Evolutionary conservation across 768 basidiomycete species (phyloP).

Genomic region (Podaxis pistillaris): DNA sequence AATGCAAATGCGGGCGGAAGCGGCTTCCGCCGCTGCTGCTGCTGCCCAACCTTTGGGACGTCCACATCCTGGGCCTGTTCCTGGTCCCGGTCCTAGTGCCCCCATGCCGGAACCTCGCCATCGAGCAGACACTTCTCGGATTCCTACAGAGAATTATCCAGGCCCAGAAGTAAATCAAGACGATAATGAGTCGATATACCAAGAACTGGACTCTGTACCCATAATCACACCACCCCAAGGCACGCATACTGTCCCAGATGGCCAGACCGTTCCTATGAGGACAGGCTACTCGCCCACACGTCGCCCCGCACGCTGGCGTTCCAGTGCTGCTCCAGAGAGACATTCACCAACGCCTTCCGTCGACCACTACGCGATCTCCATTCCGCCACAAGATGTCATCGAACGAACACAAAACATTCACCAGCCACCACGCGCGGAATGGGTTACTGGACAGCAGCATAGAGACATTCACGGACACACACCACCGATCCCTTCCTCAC

Average conservation of each 20-base stretch:
- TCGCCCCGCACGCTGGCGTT: not conserved
- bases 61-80: not conserved
- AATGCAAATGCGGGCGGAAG: slow-evolving; percentile 15
- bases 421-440: slow-evolving; percentile 25
- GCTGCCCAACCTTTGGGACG: not conserved
- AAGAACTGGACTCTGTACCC: slow-evolving; percentile 11
- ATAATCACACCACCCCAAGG: slow-evolving; percentile 7
- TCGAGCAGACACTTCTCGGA: not conserved
- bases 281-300: slow-evolving; percentile 9
- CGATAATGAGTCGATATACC: not conserved
- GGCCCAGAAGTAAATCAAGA: not conserved
- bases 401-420: slow-evolving; percentile 19
- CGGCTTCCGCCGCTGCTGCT: slow-evolving; percentile 3
- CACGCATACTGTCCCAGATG: not conserved
- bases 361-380: slow-evolving; percentile 28
- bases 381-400: slow-evolving; percentile 31
- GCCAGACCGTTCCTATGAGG: not conserved
- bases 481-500: slow-evolving; percentile 10
- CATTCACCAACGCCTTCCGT: slow-evolving; percentile 20
- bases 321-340: not conserved
- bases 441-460: slow-evolving; percentile 38
- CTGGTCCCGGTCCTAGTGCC: not conserved
- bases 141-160: not conserved
- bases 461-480: slow-evolving; percentile 23
- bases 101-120: not conserved